These are phyloP conservation scores for Astrephomene gubernaculifera DNA, from an alignment of 139 green algal species.

Conservation along the genomic window DNA sequence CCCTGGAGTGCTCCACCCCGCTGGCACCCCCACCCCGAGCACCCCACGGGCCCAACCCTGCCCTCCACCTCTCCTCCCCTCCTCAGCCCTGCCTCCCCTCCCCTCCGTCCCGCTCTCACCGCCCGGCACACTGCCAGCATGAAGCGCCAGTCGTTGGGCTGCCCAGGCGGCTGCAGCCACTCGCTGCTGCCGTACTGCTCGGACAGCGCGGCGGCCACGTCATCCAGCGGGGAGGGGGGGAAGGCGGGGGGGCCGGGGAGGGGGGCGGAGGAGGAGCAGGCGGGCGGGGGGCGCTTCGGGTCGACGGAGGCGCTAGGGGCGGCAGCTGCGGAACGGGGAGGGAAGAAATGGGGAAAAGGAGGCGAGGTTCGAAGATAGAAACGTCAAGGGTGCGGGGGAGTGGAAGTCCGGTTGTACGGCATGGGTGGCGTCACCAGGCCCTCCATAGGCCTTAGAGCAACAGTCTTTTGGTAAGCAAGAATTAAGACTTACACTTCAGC, in stretches of 20 bases:
- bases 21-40: background rate
- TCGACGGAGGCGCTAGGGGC: no score
- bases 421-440: no score
- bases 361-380: no score
- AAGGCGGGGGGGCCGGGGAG: background rate
- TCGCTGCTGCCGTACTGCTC: background rate
- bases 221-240: background rate
- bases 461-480: no score
- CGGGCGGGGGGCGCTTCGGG: background rate
- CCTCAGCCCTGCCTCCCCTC: no score
- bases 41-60: background rate
- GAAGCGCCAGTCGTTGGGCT: conserved; percentile 43
- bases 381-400: no score
- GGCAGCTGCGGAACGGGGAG: background rate
- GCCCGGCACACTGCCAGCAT: conserved; percentile 10
- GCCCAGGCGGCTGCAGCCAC: conserved; percentile 29
- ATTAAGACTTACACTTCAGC: no score
- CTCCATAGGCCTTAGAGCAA: no score
- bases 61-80: background rate
- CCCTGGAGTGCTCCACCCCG: no score
- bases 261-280: background rate
- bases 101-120: background rate
- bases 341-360: no score
- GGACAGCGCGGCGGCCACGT: background rate
- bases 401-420: no score